phyloP scores from a whole-genome alignment of 768 basidiomycete species.

The Pleurotus citrinopileatus region DNA sequence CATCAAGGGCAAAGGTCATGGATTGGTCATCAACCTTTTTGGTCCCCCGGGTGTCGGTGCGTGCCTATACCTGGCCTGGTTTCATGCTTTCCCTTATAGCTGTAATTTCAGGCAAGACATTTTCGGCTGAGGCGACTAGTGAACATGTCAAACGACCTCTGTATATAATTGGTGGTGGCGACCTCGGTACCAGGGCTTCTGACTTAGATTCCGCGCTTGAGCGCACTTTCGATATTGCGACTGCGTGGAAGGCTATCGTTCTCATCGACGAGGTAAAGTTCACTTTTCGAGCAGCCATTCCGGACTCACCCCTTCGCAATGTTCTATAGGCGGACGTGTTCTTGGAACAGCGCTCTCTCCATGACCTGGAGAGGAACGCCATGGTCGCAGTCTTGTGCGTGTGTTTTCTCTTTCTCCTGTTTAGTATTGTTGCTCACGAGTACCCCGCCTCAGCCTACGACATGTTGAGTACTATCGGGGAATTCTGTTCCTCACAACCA shows the following conservation, averaged over 20 bases:
- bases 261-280: slow-evolving; percentile 47
- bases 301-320: not conserved
- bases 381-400: slow-evolving; percentile 62
- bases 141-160: slow-evolving; percentile 52
- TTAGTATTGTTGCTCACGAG: slow-evolving; percentile 22
- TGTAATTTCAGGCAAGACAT: slow-evolving; percentile 42
- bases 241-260: slow-evolving; percentile 59
- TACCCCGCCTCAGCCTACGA: slow-evolving; percentile 36
- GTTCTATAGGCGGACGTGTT: slow-evolving; percentile 57
- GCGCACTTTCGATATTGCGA: slow-evolving; percentile 49
- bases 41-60: slow-evolving; percentile 57
- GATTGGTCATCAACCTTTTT: slow-evolving; percentile 53
- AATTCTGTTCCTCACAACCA: slow-evolving; percentile 56
- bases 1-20: slow-evolving; percentile 64
- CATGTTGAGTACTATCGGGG: slow-evolving; percentile 58
- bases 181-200: slow-evolving; percentile 46
- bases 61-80: not conserved
- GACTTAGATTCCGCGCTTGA: slow-evolving; percentile 43
- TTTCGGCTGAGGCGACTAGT: slow-evolving; percentile 58
- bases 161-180: slow-evolving; percentile 54
- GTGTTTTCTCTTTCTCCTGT: slow-evolving; percentile 15
- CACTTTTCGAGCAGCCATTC: not conserved
- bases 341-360: slow-evolving; percentile 64
- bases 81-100: not conserved
- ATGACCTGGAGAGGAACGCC: slow-evolving; percentile 64